Evolutionary conservation across 2,329 filamentous ascomycete species (phyloP).

Genomic region (Trichoderma citrinoviride): DNA sequence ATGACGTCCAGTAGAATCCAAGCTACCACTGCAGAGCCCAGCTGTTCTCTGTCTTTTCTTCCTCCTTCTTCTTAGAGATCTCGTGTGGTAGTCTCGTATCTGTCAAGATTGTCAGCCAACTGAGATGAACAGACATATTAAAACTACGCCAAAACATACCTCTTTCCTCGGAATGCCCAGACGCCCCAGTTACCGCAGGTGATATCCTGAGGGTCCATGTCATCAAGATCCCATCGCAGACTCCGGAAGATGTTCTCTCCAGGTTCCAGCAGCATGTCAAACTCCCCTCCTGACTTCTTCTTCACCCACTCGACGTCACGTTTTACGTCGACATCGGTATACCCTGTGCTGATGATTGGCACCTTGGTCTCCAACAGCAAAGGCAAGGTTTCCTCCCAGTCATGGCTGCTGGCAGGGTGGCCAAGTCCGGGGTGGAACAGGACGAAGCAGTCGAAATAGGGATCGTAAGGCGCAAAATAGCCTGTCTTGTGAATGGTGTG

Average conservation of each 20-base stretch:
- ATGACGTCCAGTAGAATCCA: background rate
- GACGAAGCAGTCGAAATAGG: slow-evolving; percentile 97
- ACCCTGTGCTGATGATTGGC: slow-evolving; percentile 90
- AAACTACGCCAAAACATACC: slow-evolving; percentile 51
- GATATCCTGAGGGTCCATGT: slow-evolving; percentile 88
- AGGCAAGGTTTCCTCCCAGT: slow-evolving; percentile 90
- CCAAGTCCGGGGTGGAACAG: slow-evolving; percentile 96
- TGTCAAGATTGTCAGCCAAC: slow-evolving; percentile 38
- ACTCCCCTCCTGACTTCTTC: slow-evolving; percentile 82
- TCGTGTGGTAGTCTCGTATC: slow-evolving; percentile 63
- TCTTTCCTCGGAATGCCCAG: slow-evolving; percentile 96
- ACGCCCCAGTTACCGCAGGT: slow-evolving; percentile 96
- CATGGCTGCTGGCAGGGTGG: slow-evolving; percentile 87
- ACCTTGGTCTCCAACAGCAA: slow-evolving; percentile 92
- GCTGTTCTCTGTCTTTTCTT: background rate
- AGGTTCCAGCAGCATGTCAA: slow-evolving; percentile 86
- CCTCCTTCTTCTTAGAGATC: slow-evolving; percentile 33
- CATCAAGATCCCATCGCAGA: slow-evolving; percentile 94
- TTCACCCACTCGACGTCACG: slow-evolving; percentile 88
- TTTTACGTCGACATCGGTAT: slow-evolving; percentile 93
- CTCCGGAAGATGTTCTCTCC: slow-evolving; percentile 94
- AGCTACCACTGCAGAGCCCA: background rate
- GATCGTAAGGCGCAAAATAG: slow-evolving; percentile 90
- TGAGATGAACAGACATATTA: background rate
- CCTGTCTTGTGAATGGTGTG: slow-evolving; percentile 91